These are phyloP conservation scores for Boletus pseudo-olivaceus DNA, from an alignment of 768 basidiomycete species.

Conservation along the genomic window DNA sequence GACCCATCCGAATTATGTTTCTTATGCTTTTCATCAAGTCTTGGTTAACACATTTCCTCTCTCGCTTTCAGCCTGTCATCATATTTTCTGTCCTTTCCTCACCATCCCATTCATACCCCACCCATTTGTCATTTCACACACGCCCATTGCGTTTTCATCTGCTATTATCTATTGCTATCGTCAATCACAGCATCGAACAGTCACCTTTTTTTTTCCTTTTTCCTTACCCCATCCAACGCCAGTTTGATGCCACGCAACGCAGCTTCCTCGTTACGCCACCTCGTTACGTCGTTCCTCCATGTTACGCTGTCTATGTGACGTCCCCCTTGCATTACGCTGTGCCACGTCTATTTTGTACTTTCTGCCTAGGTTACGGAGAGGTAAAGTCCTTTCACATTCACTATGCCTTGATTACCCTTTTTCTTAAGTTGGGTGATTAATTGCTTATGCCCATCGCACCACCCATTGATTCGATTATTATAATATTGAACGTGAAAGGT, in stretches of 20 bases:
- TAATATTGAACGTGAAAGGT: neutral
- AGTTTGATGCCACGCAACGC: slow-evolving; percentile 15
- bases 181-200: slow-evolving; percentile 20
- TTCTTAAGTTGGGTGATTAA: slow-evolving; percentile 16
- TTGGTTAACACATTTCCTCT: neutral
- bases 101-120: slow-evolving; percentile 11
- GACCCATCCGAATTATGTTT: slow-evolving; percentile 7
- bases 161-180: slow-evolving; percentile 35
- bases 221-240: neutral
- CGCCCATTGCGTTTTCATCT: slow-evolving; percentile 31
- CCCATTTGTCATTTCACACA: slow-evolving; percentile 11
- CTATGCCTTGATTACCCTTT: neutral
- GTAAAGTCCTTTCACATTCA: neutral
- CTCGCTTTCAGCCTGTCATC: slow-evolving; percentile 20
- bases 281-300: too few relatives aligned
- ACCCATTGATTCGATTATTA: neutral
- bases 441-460: slow-evolving; percentile 8
- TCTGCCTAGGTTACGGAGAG: slow-evolving; percentile 7
- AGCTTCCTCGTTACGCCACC: slow-evolving; percentile 1
- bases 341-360: slow-evolving; percentile 2
- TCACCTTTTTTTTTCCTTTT: neutral
- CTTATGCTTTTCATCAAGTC: slow-evolving; percentile 13
- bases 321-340: slow-evolving; percentile 8
- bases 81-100: slow-evolving; percentile 21
- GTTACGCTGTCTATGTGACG: slow-evolving; percentile 22